A percentile compares a stretch with the other conserved stretches of the same genome.
Conservation (phyloP, 2,329 filamentous ascomycete genomes). For the Phyllosticta citriasiana region DNA sequence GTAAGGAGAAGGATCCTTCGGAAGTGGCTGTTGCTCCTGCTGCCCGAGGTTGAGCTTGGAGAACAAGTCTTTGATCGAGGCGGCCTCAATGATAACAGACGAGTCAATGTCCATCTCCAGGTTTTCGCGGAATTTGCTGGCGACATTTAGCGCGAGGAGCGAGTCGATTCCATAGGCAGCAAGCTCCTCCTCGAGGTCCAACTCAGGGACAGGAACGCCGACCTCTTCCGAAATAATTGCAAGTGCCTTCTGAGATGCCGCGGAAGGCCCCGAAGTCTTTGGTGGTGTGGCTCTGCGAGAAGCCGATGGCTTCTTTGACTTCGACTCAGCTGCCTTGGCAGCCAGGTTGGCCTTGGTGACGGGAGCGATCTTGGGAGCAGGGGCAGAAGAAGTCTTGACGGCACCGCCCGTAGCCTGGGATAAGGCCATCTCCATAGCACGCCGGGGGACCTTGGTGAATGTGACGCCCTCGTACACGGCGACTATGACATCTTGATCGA, state of each 20-base stretch:
- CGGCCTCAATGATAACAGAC: constrained; percentile 14
- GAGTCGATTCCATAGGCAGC: constrained; percentile 21
- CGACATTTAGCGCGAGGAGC: constrained; percentile 17
- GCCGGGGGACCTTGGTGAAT: constrained; percentile 17
- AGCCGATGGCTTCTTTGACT: constrained; percentile 1
- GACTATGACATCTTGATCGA: constrained; percentile 21
- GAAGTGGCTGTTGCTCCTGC: background rate
- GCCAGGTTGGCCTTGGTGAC: background rate
- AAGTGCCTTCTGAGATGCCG: background rate
- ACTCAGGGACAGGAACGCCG: constrained; percentile 14
- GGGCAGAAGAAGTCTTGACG: background rate
- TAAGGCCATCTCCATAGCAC: constrained; percentile 18
- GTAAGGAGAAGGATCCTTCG: background rate
- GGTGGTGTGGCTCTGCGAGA: background rate
- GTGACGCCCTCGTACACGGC: constrained; percentile 23
- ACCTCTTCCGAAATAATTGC: constrained; percentile 16
- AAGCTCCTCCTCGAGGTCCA: constrained; percentile 16
- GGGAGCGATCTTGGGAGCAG: background rate
- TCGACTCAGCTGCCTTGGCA: constrained; percentile 1
- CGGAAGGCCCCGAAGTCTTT: background rate
- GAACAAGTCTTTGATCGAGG: constrained; percentile 9
- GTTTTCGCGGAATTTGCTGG: constrained; percentile 17
- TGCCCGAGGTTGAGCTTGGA: background rate
- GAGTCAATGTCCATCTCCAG: constrained; percentile 15
- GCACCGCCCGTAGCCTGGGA: constrained; percentile 12